Conservation (phyloP, 1,139 yeast species). For the Yamadazyma pseudoaaseri region DNA sequence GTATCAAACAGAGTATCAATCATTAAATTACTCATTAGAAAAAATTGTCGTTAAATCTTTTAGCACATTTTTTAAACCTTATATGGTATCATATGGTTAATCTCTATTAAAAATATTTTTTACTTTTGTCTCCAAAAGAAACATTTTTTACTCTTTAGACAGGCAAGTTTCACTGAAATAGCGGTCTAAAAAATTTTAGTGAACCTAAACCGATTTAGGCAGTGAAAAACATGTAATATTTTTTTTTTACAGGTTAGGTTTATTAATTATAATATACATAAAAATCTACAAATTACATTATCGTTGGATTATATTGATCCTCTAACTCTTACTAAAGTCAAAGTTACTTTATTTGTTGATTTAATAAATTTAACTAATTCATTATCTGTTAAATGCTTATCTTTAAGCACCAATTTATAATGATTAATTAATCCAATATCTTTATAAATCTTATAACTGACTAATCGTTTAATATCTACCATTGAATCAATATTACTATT, state of each 20-base stretch:
- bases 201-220: too few relatives aligned
- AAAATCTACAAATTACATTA: too few relatives aligned
- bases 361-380: conserved; percentile 26
- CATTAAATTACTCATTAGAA: background rate
- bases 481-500: conserved; percentile 27
- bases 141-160: too few relatives aligned
- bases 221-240: too few relatives aligned
- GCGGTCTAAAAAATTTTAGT: too few relatives aligned
- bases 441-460: conserved; percentile 34
- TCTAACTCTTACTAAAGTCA: conserved; percentile 25
- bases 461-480: conserved; percentile 28
- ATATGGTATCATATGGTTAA: too few relatives aligned
- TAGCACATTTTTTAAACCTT: too few relatives aligned
- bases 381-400: conserved; percentile 15
- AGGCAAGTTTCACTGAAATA: too few relatives aligned
- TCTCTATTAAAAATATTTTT: too few relatives aligned
- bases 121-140: too few relatives aligned
- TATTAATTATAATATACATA: too few relatives aligned
- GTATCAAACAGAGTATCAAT: background rate
- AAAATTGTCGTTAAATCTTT: background rate
- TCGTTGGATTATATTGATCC: conserved; percentile 9
- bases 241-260: too few relatives aligned
- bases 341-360: conserved; percentile 24
- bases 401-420: conserved; percentile 23
- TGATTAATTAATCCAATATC: conserved; percentile 31